These are phyloP conservation scores for Podosphaera fusca DNA, from an alignment of 2,329 filamentous ascomycete genomes.

Conservation along the genomic window DNA sequence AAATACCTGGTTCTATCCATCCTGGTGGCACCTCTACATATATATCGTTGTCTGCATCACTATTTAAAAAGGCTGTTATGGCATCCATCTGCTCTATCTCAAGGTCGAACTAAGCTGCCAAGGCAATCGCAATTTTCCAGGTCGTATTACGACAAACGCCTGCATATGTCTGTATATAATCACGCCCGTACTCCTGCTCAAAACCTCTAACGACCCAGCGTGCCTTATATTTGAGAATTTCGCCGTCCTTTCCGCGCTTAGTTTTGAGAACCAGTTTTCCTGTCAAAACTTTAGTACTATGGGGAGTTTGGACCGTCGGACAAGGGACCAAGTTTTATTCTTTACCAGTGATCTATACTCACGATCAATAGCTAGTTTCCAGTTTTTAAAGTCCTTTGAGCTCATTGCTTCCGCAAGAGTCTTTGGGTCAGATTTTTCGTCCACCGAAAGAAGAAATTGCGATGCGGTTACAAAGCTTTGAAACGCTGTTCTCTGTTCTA, in stretches of 20 bases:
- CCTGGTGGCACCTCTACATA: not conserved
- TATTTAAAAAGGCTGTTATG: not conserved
- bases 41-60: not conserved
- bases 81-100: not conserved
- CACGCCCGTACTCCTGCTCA: too few species aligned
- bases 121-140: not conserved
- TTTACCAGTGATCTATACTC: not conserved
- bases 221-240: not conserved
- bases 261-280: not conserved
- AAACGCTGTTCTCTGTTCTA: not conserved
- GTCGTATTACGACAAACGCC: too few species aligned
- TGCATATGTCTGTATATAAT: too few species aligned
- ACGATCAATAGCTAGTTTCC: not conserved
- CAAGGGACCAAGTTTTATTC: not conserved
- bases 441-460: not conserved
- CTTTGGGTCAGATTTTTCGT: not conserved
- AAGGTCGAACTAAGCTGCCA: not conserved
- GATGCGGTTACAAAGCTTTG: not conserved
- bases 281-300: not conserved
- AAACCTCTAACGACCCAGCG: not conserved
- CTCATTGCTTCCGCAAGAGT: slow-evolving; percentile 1
- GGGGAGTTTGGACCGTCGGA: not conserved
- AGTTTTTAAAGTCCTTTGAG: not conserved
- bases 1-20: not conserved
- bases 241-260: not conserved